Evolutionary conservation across 2,329 filamentous ascomycete genomes (phyloP), one percentile per base, ranked within the genome.

Genomic region (Zopfia rhizophila): DNA sequence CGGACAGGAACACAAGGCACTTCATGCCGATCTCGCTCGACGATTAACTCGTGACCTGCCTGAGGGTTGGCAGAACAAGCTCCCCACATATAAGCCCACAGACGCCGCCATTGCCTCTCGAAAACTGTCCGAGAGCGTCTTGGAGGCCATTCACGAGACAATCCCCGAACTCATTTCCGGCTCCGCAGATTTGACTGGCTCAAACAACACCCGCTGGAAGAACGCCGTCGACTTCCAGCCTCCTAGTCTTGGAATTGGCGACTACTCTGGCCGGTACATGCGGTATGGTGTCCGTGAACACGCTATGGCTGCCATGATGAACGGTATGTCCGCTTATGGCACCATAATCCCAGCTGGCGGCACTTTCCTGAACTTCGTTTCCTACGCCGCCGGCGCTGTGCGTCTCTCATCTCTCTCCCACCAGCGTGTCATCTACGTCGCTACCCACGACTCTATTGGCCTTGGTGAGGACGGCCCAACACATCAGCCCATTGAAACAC

Each of bases 361-460:
- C 78, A 97, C 94, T 68, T 99, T 99, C 87, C 83, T 99, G 64
- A 99, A 97, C 88, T 99, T 99, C 76, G 91, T 97, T 63, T 97
- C 93, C 18, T 99, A 99, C 75, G 93, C 90, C 62, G 91, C 94
- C 59, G 94, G 94, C 77, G 88, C 94, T 67, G 88, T 97, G 72
- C 93, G 94, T 78, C 86, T 99, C 52, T 96, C 92, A 25, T 87
- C 94, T 28, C 85, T 99, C 63, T 96, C 92, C 33, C 92, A 90
- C 76, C 83, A 92, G 74, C 93, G 93, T 67, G 82, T 86, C 72
- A 92, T 99, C 81, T 96, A 94, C 87, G 84, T 97, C 65, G 93
- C 94, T 68, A 97, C 93, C 63, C 93, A 97, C 84, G 93, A 97
- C 84, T 97, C 93, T 59, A 99, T 99, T 67, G 94, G 94, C 82